Evolutionary conservation across 2,329 filamentous ascomycete species (phyloP).

Genomic region (Cucurbitaria berberidis): DNA sequence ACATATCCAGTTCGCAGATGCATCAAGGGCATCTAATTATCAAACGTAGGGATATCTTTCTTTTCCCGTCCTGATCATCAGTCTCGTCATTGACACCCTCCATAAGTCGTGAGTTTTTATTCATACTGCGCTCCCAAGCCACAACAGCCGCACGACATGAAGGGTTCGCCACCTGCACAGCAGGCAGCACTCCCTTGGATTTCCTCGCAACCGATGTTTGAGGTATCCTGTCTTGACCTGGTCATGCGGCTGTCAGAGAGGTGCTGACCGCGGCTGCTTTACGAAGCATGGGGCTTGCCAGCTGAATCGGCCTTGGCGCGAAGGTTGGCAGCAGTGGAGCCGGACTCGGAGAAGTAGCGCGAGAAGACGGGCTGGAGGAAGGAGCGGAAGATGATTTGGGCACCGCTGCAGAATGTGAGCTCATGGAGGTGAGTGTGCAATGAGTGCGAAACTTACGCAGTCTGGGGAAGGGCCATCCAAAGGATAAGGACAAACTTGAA

Average conservation of each 20-base stretch:
- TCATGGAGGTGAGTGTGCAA: not conserved
- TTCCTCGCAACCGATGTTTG: not conserved
- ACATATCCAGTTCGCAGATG: conserved; percentile 16
- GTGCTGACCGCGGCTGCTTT: conserved; percentile 22
- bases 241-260: conserved; percentile 41
- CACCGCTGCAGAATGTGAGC: conserved; percentile 68
- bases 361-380: conserved; percentile 90
- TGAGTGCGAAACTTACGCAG: conserved; percentile 68
- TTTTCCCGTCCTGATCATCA: conserved; percentile 26
- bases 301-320: conserved; percentile 84
- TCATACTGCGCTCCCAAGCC: conserved; percentile 34
- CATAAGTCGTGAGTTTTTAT: conserved; percentile 29
- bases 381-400: conserved; percentile 95
- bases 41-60: conserved; percentile 33
- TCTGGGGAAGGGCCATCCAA: conserved; percentile 96
- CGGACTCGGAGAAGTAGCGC: conserved; percentile 79
- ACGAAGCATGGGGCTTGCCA: conserved; percentile 47
- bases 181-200: conserved; percentile 11
- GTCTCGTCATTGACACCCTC: conserved; percentile 23
- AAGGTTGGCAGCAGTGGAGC: conserved; percentile 83
- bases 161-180: conserved; percentile 13
- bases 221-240: conserved; percentile 18
- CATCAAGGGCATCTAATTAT: conserved; percentile 29
- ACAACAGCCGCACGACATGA: conserved; percentile 34
- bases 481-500: conserved; percentile 99